Base-by-base conservation (phyloP, 2,329 filamentous ascomycete species). In the Graphiopsis chlorocephala region DNA sequence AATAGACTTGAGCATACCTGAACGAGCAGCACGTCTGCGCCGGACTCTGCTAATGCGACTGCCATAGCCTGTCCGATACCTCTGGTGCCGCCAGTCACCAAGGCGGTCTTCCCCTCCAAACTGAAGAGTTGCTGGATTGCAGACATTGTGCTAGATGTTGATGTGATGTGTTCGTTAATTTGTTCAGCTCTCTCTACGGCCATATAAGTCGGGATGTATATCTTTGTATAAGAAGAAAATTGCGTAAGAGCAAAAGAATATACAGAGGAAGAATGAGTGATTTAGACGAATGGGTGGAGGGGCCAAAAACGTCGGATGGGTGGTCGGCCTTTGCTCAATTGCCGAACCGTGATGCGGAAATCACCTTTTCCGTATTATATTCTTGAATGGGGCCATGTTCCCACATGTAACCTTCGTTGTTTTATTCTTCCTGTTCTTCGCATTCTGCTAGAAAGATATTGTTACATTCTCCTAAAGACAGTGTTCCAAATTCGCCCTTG, bases 31-130 rank as follows among this genome's bases (percentile, higher is more conserved):
- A 84, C 77, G 69, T 84, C 80, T 70, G 81, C 81, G 59, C 81
- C 81, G 59, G 81, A 80, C 75, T 83, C 80, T 60, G 81, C 81
- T 53, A 84, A 73, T 45, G 81, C 81, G 23, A 84, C 67, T 28
- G 81, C 80, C 81, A 83, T 84, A 15, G 80, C 70, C 69, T 83
- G 81, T 20, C 81, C 81, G 52, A 84, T 83, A 15, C 81, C 81
- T 72, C 81, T 72, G 2, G 81, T 84, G 1, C 81, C 81, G 52
- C 81, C 81, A 50, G 81, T 84, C 10, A 83, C 78, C 47, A 84
- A 71, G 23, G 81, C 81, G 1, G 79, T 82, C 69, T 84, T 79
- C 57, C 81, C 81, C 66, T 81, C 74, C 11, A 84, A 77, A 29
- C 79, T 81, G 73, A 83, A 84, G 38, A 84, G 75, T 64, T 82